Evolutionary conservation across 441 rosid genomes (phyloP).

Genomic region (Pelargonium citronellum): DNA sequence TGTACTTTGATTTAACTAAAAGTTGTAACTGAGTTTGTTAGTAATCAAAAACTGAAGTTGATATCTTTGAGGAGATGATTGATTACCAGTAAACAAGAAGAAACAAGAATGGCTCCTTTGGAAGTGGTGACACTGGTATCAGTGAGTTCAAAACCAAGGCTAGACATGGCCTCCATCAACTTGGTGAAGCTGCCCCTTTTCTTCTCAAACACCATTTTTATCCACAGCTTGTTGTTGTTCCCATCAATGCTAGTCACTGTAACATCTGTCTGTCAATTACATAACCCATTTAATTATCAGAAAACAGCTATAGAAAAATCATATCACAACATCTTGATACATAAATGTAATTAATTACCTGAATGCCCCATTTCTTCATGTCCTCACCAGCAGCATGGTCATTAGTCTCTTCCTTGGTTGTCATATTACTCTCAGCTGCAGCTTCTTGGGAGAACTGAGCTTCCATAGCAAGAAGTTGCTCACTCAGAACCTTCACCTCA

Average conservation of each 20-base stretch:
- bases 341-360: conserved; percentile 32
- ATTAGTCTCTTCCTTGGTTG: conserved; percentile 7
- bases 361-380: conserved; percentile 38
- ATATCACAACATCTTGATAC: background rate
- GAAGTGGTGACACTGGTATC: conserved; percentile 50
- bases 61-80: too few species aligned
- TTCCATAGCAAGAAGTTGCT: conserved; percentile 53
- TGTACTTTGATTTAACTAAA: too few species aligned
- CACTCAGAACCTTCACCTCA: conserved; percentile 38
- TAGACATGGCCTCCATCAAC: conserved; percentile 49
- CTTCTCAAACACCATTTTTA: conserved; percentile 57
- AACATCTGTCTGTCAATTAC: conserved; percentile 46
- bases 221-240: conserved; percentile 41
- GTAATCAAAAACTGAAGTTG: too few species aligned
- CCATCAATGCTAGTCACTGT: conserved; percentile 42
- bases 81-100: conserved; percentile 48
- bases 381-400: conserved; percentile 35
- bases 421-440: too few species aligned
- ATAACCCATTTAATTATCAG: background rate
- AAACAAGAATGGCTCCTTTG: conserved; percentile 48
- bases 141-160: conserved; percentile 45
- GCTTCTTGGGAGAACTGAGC: conserved; percentile 24
- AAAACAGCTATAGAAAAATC: background rate
- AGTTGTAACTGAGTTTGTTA: too few species aligned
- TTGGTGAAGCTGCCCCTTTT: conserved; percentile 45